Evolutionary conservation across 257 asterid species (phyloP).

Genomic region (Echites panduratus): DNA sequence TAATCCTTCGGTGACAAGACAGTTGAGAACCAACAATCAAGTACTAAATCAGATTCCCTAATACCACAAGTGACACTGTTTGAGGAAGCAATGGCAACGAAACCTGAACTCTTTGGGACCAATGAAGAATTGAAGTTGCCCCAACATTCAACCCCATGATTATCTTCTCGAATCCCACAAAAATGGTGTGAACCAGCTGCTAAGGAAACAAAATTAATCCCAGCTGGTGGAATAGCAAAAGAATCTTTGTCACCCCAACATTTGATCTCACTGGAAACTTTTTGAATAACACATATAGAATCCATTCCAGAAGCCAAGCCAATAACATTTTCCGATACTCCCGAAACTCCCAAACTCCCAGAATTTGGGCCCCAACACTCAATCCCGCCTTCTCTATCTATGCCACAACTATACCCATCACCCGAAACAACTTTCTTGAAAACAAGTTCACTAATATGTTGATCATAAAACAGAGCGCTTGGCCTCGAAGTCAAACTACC

Average conservation of each 20-base stretch:
- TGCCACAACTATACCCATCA: too few relatives aligned
- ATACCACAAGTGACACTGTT: constrained; percentile 68
- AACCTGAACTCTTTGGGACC: constrained; percentile 77
- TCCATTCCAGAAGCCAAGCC: constrained; percentile 50
- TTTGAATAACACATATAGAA: constrained; percentile 62
- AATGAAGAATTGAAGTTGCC: constrained; percentile 62
- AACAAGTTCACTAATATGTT: too few relatives aligned
- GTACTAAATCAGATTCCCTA: constrained; percentile 79
- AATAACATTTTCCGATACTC: constrained; percentile 28
- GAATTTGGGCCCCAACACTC: constrained; percentile 81
- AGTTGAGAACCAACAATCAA: constrained; percentile 77
- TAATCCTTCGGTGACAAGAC: constrained; percentile 33
- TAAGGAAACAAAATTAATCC: constrained; percentile 51
- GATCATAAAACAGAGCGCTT: too few relatives aligned
- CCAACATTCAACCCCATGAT: constrained; percentile 85
- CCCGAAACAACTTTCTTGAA: too few relatives aligned
- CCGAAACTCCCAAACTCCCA: constrained; percentile 31
- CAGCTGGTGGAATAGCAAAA: constrained; percentile 34
- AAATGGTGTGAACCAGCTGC: constrained; percentile 71
- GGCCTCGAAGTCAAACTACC: too few relatives aligned
- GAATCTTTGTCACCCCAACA: constrained; percentile 66
- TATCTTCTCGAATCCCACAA: constrained; percentile 81
- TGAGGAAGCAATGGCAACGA: constrained; percentile 75
- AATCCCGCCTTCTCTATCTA: constrained; percentile 58
- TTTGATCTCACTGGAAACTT: constrained; percentile 49